Conservation (phyloP, 2,329 filamentous ascomycete species). For the Leptographium wingfieldii region DNA sequence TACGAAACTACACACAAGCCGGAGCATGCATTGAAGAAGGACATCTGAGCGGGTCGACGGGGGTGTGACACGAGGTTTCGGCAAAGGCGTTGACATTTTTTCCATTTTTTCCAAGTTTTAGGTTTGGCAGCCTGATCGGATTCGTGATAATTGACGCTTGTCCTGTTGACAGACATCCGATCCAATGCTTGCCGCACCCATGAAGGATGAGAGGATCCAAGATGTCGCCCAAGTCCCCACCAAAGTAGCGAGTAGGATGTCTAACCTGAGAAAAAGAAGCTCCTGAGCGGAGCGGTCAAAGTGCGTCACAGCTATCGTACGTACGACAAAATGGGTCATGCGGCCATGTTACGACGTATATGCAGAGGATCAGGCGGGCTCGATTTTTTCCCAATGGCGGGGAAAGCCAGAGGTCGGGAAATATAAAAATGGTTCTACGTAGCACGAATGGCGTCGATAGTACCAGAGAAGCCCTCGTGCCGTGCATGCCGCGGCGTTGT, state of each 20-base stretch:
- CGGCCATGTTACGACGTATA: background rate
- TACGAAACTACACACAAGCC: conserved; percentile 95
- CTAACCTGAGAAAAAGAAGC: background rate
- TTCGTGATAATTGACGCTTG: too few species aligned
- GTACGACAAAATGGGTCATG: background rate
- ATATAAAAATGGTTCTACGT: background rate
- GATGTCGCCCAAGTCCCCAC: too few species aligned
- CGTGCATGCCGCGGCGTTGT: background rate
- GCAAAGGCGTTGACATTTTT: too few species aligned
- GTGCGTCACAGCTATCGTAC: background rate
- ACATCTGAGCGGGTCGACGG: conserved; percentile 21
- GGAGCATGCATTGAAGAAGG: conserved; percentile 58
- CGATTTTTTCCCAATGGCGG: background rate
- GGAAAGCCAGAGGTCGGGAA: background rate
- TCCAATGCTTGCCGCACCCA: too few species aligned
- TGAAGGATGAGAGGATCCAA: too few species aligned
- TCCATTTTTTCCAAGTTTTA: too few species aligned
- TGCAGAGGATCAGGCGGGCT: background rate
- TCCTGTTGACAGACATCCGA: too few species aligned
- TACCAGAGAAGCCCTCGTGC: too few species aligned
- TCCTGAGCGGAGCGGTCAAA: background rate
- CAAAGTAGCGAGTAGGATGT: too few species aligned
- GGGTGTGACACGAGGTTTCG: too few species aligned
- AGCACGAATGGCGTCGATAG: too few species aligned
- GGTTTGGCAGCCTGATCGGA: too few species aligned